These are phyloP conservation scores for Silene conica DNA, from an alignment of 148 eudicot species.

Conservation along the genomic window DNA sequence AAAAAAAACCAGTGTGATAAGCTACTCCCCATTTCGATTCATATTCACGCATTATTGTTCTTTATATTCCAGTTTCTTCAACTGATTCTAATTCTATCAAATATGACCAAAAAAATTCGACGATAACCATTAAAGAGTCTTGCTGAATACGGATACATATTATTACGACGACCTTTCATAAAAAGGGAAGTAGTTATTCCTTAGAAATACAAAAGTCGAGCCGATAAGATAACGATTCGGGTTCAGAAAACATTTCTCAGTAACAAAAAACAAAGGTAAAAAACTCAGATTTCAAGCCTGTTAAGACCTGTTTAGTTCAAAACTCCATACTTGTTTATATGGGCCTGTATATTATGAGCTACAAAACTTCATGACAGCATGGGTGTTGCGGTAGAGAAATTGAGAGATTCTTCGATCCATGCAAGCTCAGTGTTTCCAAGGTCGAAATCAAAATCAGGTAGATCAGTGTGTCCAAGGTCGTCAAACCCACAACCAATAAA, in stretches of 20 bases:
- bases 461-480: constrained; percentile 31
- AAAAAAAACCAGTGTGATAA: neutral
- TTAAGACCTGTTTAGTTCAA: constrained; percentile 20
- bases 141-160: too few relatives aligned
- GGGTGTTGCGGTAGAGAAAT: constrained; percentile 31
- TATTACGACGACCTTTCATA: too few relatives aligned
- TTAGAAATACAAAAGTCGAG: too few relatives aligned
- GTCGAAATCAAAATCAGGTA: constrained; percentile 64
- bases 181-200: too few relatives aligned
- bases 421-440: constrained; percentile 45
- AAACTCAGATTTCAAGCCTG: constrained; percentile 20
- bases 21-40: neutral
- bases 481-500: constrained; percentile 36
- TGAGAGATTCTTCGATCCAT: constrained; percentile 54
- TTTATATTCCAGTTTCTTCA: neutral
- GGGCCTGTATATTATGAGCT: constrained; percentile 31
- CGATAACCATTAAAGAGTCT: too few relatives aligned
- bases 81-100: neutral
- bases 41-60: neutral
- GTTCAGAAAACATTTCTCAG: neutral
- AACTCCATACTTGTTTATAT: constrained; percentile 19
- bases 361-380: constrained; percentile 82
- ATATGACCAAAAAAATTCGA: neutral
- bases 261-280: constrained; percentile 19
- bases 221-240: too few relatives aligned